Conservation (phyloP, 2,329 filamentous ascomycete genomes). For the Blumeriella jaapii region DNA sequence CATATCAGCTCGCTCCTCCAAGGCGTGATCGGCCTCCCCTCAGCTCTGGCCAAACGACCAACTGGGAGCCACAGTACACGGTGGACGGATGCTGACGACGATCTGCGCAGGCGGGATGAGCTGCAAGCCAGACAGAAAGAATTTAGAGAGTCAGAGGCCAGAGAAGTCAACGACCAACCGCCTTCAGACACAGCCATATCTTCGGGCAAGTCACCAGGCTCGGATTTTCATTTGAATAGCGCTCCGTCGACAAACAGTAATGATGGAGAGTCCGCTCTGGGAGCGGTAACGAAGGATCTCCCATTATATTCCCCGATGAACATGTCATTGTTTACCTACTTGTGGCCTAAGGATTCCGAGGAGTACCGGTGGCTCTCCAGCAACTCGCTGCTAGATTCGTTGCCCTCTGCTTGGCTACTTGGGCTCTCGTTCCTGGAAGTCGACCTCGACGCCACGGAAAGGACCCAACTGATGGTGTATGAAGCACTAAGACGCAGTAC, state of each 20-base stretch:
- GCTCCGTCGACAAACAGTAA: neutral
- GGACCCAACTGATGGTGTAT: constrained; percentile 12
- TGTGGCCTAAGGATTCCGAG: constrained; percentile 8
- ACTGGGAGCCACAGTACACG: constrained; percentile 10
- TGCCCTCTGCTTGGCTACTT: too few species aligned
- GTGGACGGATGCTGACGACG: constrained; percentile 23
- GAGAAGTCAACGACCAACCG: constrained; percentile 1
- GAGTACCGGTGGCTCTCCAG: constrained; percentile 42
- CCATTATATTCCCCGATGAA: constrained; percentile 22
- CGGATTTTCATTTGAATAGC: neutral
- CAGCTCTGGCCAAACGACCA: constrained; percentile 20
- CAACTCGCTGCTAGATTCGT: constrained; percentile 1
- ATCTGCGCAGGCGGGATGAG: constrained; percentile 20
- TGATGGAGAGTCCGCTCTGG: neutral
- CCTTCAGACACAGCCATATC: neutral
- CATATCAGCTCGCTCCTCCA: constrained; percentile 25
- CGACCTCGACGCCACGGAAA: too few species aligned
- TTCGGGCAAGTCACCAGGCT: neutral
- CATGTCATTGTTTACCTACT: constrained; percentile 17
- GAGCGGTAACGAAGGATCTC: constrained; percentile 9
- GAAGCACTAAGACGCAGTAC: constrained; percentile 15
- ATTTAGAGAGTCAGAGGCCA: constrained; percentile 16
- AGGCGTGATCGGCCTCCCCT: constrained; percentile 26
- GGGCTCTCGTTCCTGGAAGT: too few species aligned
- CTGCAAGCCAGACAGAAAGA: constrained; percentile 16